phyloP scores from a whole-genome alignment of 129 eudicot genomes.

The Chrysanthemum makinoi region DNA sequence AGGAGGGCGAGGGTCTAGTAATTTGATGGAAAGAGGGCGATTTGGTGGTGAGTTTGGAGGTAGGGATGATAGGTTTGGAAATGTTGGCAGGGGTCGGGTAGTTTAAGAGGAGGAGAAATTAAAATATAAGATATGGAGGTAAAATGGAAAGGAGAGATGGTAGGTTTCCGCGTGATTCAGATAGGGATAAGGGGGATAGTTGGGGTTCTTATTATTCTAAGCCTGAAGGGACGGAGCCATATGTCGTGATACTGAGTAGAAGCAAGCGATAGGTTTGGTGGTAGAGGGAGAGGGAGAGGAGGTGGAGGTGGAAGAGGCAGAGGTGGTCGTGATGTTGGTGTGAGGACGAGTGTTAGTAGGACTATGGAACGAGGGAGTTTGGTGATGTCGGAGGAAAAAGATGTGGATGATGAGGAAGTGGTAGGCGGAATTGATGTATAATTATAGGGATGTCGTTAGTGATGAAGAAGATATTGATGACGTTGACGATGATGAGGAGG shows the following conservation, averaged over 20 bases:
- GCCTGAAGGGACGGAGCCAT: slow-evolving; percentile 30
- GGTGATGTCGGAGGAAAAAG: slow-evolving; percentile 28
- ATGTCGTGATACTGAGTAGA: slow-evolving; percentile 30
- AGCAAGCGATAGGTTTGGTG: slow-evolving; percentile 30
- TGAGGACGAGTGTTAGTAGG: slow-evolving; percentile 29
- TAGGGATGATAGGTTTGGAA: slow-evolving; percentile 27
- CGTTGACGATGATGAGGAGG: slow-evolving; percentile 40
- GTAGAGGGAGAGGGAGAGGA: slow-evolving; percentile 33
- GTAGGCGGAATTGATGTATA: slow-evolving; percentile 39
- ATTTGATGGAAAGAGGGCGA: slow-evolving; percentile 35
- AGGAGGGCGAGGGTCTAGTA: not conserved
- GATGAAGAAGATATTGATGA: slow-evolving; percentile 53
- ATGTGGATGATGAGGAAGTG: slow-evolving; percentile 39
- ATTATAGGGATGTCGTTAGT: slow-evolving; percentile 47
- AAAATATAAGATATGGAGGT: slow-evolving; percentile 21
- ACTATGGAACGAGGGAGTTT: slow-evolving; percentile 38
- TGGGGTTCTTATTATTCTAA: slow-evolving; percentile 35
- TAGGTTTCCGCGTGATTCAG: slow-evolving; percentile 21
- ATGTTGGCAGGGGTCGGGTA: slow-evolving; percentile 17
- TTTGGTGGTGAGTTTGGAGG: slow-evolving; percentile 34
- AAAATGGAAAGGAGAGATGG: slow-evolving; percentile 28
- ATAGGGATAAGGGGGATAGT: slow-evolving; percentile 26
- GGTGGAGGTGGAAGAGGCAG: slow-evolving; percentile 26
- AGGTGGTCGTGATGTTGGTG: slow-evolving; percentile 25
- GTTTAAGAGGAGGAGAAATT: slow-evolving; percentile 20